phyloP scores from a whole-genome alignment of 1,284 basidiomycete species.

The Cutaneotrichosporon daszewskae region DNA sequence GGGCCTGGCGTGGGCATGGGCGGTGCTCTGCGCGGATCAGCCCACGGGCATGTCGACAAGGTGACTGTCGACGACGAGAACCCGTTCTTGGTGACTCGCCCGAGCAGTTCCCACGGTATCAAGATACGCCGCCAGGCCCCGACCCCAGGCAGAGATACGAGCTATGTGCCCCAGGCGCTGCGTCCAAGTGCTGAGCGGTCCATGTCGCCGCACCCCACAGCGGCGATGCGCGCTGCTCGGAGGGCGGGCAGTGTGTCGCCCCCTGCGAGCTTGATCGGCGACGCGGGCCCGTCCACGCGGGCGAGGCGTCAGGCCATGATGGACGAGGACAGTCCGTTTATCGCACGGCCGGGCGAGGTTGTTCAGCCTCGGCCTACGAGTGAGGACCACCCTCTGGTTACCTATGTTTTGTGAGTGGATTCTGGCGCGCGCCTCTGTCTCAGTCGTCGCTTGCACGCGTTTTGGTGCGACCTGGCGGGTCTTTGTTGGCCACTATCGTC shows the following conservation, averaged over 20 bases:
- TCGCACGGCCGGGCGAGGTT: slow-evolving; percentile 31
- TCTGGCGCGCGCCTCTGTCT: neutral
- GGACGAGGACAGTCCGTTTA: slow-evolving; percentile 37
- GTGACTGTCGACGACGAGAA: slow-evolving; percentile 29
- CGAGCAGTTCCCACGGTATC: neutral
- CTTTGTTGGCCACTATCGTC: neutral
- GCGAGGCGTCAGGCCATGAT: slow-evolving; percentile 20
- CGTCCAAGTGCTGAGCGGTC: slow-evolving; percentile 11
- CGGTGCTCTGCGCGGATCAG: slow-evolving; percentile 15
- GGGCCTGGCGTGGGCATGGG: slow-evolving; percentile 42
- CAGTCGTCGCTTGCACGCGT: neutral
- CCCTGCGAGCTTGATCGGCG: too few relatives aligned
- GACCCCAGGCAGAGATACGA: slow-evolving; percentile 11
- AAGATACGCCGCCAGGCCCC: neutral
- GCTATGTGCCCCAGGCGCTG: slow-evolving; percentile 14
- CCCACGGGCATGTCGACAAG: slow-evolving; percentile 30
- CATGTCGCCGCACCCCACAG: slow-evolving; percentile 11
- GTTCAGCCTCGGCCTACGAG: slow-evolving; percentile 6
- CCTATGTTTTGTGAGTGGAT: slow-evolving; percentile 38
- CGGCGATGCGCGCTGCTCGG: too few relatives aligned
- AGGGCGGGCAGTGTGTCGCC: too few relatives aligned
- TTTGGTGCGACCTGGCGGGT: neutral
- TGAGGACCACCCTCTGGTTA: slow-evolving; percentile 30
- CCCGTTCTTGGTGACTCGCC: slow-evolving; percentile 25
- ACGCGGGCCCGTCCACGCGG: neutral